A percentile compares a stretch with the other conserved stretches of the same genome.
Evolutionary conservation across 176 grass and related monocot genomes (phyloP).

Genomic region (Calamus simplicifolius): DNA sequence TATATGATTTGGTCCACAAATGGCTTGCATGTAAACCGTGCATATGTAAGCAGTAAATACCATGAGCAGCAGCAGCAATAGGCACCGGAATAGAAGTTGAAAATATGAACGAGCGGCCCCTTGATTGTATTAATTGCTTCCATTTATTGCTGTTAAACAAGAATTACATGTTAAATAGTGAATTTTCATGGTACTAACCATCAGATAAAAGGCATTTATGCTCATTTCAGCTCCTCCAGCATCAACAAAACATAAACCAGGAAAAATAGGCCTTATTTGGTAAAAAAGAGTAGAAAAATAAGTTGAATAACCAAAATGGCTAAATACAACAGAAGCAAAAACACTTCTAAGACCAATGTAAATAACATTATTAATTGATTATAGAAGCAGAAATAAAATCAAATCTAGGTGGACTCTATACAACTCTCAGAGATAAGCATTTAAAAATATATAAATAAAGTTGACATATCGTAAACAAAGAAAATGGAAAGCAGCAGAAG

Average conservation of each 20-base stretch:
- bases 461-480: too few species aligned
- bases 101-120: constrained; percentile 91
- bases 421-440: too few species aligned
- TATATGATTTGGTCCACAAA: too few species aligned
- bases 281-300: not conserved
- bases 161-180: constrained; percentile 12
- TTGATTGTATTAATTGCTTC: constrained; percentile 82
- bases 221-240: not conserved
- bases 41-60: constrained; percentile 26
- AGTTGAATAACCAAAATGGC: too few species aligned
- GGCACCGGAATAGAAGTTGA: constrained; percentile 78
- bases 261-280: not conserved
- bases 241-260: too few species aligned
- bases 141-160: constrained; percentile 65
- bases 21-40: not conserved
- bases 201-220: not conserved
- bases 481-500: too few species aligned
- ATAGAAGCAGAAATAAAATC: too few species aligned
- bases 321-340: too few species aligned
- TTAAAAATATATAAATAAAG: too few species aligned
- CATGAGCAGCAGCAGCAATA: constrained; percentile 67
- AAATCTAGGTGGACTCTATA: too few species aligned
- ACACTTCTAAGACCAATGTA: too few species aligned
- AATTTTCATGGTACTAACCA: not conserved
- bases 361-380: too few species aligned